A percentile compares a stretch with the other conserved stretches of the same genome.
These are phyloP conservation scores for Candida tibetensis DNA, from an alignment of 805 yeast species.

Conservation along the genomic window DNA sequence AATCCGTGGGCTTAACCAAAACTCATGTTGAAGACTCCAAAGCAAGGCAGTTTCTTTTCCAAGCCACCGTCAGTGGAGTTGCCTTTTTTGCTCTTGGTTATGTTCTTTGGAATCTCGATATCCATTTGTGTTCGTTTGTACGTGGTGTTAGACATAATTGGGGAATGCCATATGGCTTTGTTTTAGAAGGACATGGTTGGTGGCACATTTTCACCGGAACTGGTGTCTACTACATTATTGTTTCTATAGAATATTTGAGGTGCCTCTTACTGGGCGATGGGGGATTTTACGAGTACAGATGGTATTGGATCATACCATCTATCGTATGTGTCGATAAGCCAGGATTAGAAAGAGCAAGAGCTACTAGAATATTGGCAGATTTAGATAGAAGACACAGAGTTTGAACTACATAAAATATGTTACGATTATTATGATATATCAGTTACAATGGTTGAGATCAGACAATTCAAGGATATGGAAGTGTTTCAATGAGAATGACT, in stretches of 20 bases:
- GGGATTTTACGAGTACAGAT: conserved; percentile 52
- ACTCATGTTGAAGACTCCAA: conserved; percentile 49
- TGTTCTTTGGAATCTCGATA: conserved; percentile 85
- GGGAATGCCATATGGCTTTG: conserved; percentile 83
- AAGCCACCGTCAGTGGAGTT: conserved; percentile 59
- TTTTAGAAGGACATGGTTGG: conserved; percentile 95
- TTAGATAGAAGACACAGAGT: conserved; percentile 3
- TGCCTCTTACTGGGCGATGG: conserved; percentile 60
- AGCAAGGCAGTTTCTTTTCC: conserved; percentile 49
- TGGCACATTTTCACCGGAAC: conserved; percentile 89
- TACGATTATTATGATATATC: no score
- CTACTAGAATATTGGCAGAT: conserved; percentile 15
- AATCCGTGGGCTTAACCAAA: conserved; percentile 52
- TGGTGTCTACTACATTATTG: conserved; percentile 83
- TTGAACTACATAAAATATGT: no score
- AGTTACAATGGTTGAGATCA: no score
- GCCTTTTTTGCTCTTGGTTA: conserved; percentile 69
- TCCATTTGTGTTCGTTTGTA: conserved; percentile 66
- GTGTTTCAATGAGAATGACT: no score
- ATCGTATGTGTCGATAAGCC: conserved; percentile 17
- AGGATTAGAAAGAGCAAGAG: conserved; percentile 22
- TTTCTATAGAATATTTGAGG: conserved; percentile 73
- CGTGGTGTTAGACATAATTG: conserved; percentile 54
- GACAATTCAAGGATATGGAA: no score
- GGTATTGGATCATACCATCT: conserved; percentile 49